Evolutionary conservation across 2,329 filamentous ascomycete species (phyloP), one percentile per base, ranked within the genome.

Genomic region (Neofusicoccum sp.): DNA sequence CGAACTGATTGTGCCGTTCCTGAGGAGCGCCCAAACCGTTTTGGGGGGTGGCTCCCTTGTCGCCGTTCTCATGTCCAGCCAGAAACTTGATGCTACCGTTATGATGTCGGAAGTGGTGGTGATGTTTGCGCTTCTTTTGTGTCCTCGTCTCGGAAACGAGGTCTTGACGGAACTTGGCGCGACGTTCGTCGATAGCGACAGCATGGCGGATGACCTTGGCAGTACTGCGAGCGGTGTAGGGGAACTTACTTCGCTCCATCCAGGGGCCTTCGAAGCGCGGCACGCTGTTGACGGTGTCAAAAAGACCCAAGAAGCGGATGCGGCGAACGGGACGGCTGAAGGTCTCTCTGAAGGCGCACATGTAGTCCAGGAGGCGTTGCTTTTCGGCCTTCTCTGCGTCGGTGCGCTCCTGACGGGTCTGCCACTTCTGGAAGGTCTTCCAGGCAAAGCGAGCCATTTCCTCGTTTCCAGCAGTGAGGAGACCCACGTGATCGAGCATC

Each of bases 361-460:
- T 89, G 68, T 89, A 93, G 6, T 82, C 75, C 65, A 89, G 89
- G 75, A 90, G 86, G 63, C 85, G 79, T n/a, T 79, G 78, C 65
- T 84, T 82, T 64, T 86, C 75, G 0, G 75, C 75, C 30, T 76
- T 80, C 47, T 81, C 78, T 2, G 78, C 74, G 6, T 75, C 70
- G 6, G 67, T 72, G 5, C 66, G 63, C 28, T 79, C 76, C 8
- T 80, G 75, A 6, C 87, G 83, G 44, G 81, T 82, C 68, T 90
- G 87, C 87, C 88, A 91, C 69, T 87, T 85, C 6, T 87, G 83
- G 68, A 91, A 92, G 0, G 88, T 87, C 71, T 89, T 92, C 90
- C 90, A 95, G 0, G 89, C 90, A 70, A 96, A 96, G 3, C 83
- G 81, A 56, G 91, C 86, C 86, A 95, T 88, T 66, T 95, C 91